A percentile compares a stretch with the other conserved stretches of the same genome.
Conservation (phyloP, 768 basidiomycete genomes). For the Suillus sp. region DNA sequence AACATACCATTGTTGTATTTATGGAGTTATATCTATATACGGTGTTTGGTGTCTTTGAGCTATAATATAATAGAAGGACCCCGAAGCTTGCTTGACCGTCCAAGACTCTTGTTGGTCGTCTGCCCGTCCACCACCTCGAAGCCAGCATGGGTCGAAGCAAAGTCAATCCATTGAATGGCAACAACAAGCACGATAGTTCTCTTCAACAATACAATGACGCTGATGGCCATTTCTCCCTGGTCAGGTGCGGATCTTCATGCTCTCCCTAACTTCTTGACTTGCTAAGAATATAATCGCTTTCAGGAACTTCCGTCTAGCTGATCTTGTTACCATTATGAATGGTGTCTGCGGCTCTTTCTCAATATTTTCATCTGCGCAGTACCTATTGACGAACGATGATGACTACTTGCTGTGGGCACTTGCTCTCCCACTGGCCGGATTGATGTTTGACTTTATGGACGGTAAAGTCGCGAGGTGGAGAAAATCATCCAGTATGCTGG, state of each 20-base stretch:
- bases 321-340: constrained; percentile 98
- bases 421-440: constrained; percentile 84
- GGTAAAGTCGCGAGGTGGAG: constrained; percentile 98
- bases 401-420: constrained; percentile 88
- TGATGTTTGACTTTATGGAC: constrained; percentile 97
- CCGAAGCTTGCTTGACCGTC: constrained; percentile 8
- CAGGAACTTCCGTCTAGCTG: constrained; percentile 97
- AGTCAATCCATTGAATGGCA: constrained; percentile 30
- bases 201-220: constrained; percentile 86
- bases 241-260: constrained; percentile 59
- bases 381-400: constrained; percentile 77
- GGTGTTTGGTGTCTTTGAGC: constrained; percentile 15
- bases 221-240: constrained; percentile 96
- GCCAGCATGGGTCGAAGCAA: constrained; percentile 32
- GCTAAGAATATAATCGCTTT: constrained; percentile 23
- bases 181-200: constrained; percentile 20
- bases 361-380: constrained; percentile 90
- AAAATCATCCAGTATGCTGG: constrained; percentile 92
- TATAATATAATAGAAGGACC: background rate
- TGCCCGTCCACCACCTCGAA: constrained; percentile 4
- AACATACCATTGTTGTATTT: background rate
- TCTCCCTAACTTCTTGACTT: constrained; percentile 8
- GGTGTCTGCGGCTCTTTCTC: constrained; percentile 97
- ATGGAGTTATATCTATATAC: constrained; percentile 17
- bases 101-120: constrained; percentile 32